Conservation (phyloP, 169 alveolate species). For the Sarcocystis neurona region DNA sequence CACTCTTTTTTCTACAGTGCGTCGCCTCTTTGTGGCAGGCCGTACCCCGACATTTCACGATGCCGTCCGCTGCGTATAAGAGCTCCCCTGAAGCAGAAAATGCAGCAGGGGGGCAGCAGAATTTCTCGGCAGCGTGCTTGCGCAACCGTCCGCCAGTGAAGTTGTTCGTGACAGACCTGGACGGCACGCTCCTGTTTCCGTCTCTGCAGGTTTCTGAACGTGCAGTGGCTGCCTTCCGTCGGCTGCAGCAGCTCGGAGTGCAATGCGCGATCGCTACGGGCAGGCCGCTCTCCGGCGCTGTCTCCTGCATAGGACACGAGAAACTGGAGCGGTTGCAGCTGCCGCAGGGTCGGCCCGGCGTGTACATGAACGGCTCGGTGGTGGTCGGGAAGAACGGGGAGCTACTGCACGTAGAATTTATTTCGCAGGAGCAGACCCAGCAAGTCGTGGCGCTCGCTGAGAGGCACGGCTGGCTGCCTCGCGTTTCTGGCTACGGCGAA, state of each 20-base stretch:
- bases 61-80: no score
- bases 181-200: slow-evolving; percentile 57
- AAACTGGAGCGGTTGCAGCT: slow-evolving; percentile 32
- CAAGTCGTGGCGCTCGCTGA: slow-evolving; percentile 61
- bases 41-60: no score
- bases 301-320: slow-evolving; percentile 28
- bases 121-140: background rate
- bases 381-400: slow-evolving; percentile 69
- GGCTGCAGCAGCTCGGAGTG: slow-evolving; percentile 39
- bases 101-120: no score
- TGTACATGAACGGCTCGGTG: slow-evolving; percentile 70
- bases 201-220: slow-evolving; percentile 42
- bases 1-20: no score
- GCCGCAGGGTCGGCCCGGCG: slow-evolving; percentile 68
- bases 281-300: slow-evolving; percentile 45
- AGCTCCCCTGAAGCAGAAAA: no score
- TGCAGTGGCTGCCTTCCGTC: slow-evolving; percentile 41
- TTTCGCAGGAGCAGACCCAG: slow-evolving; percentile 51
- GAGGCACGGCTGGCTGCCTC: slow-evolving; percentile 49
- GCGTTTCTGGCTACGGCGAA: slow-evolving; percentile 63
- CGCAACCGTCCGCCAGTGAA: slow-evolving; percentile 21
- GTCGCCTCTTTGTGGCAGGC: no score
- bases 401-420: slow-evolving; percentile 45
- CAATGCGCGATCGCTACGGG: slow-evolving; percentile 55
- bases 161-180: slow-evolving; percentile 58